Base-by-base conservation (phyloP, 371 early-diverging fungal genomes). In the Apophysomyces sp. region DNA sequence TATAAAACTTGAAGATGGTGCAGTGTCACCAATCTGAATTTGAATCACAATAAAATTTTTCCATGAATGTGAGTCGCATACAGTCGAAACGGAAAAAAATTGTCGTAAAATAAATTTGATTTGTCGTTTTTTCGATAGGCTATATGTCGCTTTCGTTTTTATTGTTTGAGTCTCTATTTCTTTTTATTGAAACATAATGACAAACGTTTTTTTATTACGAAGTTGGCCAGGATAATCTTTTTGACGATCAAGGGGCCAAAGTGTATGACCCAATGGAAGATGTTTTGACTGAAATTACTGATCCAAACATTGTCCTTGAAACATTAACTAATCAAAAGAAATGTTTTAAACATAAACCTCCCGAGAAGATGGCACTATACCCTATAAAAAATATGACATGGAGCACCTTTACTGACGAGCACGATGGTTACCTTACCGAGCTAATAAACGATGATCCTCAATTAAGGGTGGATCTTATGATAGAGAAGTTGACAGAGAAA, bases 241-340 rank as follows among this genome's bases (percentile, higher is more conserved):
- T n/a, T n/a, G n/a, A n/a, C n/a, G n/a, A n/a, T n/a, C n/a, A n/a
- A n/a, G n/a, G n/a, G n/a, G n/a, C n/a, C n/a, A 41, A 26, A 40
- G 44, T 41, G 27, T 58, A 40, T 29, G 58, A 58, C 40, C 58
- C 44, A 0, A 58, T 44, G 49, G 61, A 37, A 34, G 54, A 27
- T 61, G 58, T 58, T 24, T 41, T 58, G 2, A 44, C 58, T 28
- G 0, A 41, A 24, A 58, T 58, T 40, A n/a, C 3, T 1, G 58
- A 39, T 7, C 57, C 57, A 1, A 56, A 36, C 15, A 56, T 56
- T 24, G 57, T 36, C 3, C 37, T 56, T 56, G 57, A 56, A 56
- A 56, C 57, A 31, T 34, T 36, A 18, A 36, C 34, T 15, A 36
- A 36, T 36, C 30, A 15, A 5, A 27, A 41, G 13, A 40, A 6